Percentiles rank a stretch among this genome's conserved stretches.
phyloP scores from a whole-genome alignment of 345 rosid species.

The Trapa bicornis region DNA sequence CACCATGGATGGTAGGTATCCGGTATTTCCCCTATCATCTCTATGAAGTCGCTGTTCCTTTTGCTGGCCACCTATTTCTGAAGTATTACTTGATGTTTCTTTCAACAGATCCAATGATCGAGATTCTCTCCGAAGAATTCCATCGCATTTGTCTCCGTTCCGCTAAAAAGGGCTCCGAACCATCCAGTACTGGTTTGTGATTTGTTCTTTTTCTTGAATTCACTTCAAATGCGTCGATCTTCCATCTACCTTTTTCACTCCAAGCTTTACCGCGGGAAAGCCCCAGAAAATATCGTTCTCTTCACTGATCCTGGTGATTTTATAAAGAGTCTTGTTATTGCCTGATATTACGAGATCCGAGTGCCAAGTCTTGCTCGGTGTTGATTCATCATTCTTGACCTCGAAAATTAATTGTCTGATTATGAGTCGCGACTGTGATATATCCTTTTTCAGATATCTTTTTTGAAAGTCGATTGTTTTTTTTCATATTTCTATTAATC shows the following conservation, averaged over 20 bases:
- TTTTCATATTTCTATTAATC: background rate
- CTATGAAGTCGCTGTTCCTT: background rate
- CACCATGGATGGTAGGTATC: too few species aligned
- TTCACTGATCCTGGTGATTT: background rate
- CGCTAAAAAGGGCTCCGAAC: slow-evolving; percentile 2
- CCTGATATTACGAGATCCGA: background rate
- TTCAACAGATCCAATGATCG: slow-evolving; percentile 18
- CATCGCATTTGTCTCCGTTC: slow-evolving; percentile 9
- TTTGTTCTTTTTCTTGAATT: background rate
- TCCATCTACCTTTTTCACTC: background rate
- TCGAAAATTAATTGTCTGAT: background rate
- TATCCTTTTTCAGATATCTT: background rate
- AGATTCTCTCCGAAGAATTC: slow-evolving; percentile 10
- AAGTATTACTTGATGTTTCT: background rate
- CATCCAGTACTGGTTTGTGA: slow-evolving; percentile 13
- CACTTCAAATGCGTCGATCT: background rate
- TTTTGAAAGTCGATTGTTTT: background rate
- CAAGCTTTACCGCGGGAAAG: background rate
- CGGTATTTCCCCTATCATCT: background rate
- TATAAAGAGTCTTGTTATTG: background rate
- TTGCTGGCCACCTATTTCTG: background rate
- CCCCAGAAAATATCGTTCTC: background rate
- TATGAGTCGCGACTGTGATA: background rate
- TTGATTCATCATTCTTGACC: background rate
- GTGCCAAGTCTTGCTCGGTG: background rate